phyloP scores from a whole-genome alignment of 176 grass and related monocot genomes.

The Pontederia crassipes region DNA sequence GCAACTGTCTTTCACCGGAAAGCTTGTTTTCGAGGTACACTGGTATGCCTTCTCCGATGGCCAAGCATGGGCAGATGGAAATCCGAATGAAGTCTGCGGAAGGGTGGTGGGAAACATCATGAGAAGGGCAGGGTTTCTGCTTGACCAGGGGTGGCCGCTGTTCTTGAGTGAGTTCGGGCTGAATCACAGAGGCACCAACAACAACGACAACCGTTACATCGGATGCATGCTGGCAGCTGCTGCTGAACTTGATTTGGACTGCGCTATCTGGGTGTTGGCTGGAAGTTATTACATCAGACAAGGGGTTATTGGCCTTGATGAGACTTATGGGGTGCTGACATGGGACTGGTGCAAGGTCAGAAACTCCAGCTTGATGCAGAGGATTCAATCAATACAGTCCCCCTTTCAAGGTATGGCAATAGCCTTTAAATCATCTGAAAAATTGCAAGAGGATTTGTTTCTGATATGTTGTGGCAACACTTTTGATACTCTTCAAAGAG shows the following conservation, averaged over 20 bases:
- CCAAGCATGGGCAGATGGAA: conserved; percentile 4
- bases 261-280: conserved; percentile 3
- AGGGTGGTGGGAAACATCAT: not conserved
- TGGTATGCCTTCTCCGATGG: conserved; percentile 9
- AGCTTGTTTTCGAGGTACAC: conserved; percentile 11
- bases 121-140: conserved; percentile 10
- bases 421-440: not conserved
- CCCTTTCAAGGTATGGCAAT: conserved; percentile 4
- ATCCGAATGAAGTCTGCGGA: conserved; percentile 5
- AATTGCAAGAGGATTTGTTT: not conserved
- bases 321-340: conserved; percentile 11
- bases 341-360: conserved; percentile 10
- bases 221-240: conserved; percentile 8
- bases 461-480: not conserved
- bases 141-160: conserved; percentile 14
- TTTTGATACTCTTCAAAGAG: not conserved
- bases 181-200: conserved; percentile 9
- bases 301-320: not conserved
- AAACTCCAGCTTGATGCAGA: not conserved
- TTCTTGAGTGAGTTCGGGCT: conserved; percentile 12
- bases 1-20: not conserved
- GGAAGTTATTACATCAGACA: conserved; percentile 14
- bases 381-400: conserved; percentile 8
- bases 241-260: conserved; percentile 11
- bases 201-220: conserved; percentile 5